Evolutionary conservation across 805 yeast genomes (phyloP), one percentile per base, ranked within the genome.

Genomic region (Ogataea trehalophila): DNA sequence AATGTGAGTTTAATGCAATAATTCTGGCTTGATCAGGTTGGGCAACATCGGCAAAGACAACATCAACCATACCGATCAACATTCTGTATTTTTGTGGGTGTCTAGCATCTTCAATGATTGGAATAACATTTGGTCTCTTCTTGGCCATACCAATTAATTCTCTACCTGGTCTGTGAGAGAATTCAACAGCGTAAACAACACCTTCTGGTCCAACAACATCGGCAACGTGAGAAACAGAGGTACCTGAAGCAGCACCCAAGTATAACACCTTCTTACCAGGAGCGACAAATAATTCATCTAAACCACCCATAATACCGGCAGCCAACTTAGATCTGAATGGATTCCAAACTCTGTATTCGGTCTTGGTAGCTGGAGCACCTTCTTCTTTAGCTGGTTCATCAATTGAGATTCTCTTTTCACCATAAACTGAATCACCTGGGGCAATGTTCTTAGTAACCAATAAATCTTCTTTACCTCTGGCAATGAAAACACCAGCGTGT

Each of bases 1-100:
- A 79, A 74, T 94, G 99, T 49, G 98, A 85, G 82, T 94, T 94
- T 70, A 94, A 83, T 45, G 98, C 99, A 71, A 94, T 92, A 69
- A 94, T 94, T 86, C 99, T 95, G 61, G 99, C 99, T 79, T 94
- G 99, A 76, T 94, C 99, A 39, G 99, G 99, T 79, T 94, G 99
- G 58, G 99, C 99, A 70, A 94, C 99, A 80, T 94, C 99, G 54
- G 99, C 99, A 67, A 94, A 94, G 52, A 94, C 98, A 68, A 83
- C 88, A 73, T 94, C 99, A 58, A 94, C 99, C 99, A 94, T 94
- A 65, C 97, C 96, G 55, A 94, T 79, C 63, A 94, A 81, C 99
- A 94, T 94, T 79, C 99, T 85, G 85, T 94, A 94, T 76, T 94
- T 94, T 72, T 94, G 99, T 67, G 99, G 99, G 76, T 94, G 99